Percentiles rank a stretch among this genome's conserved stretches.
Conservation (phyloP, 1,139 yeast species). For the Pichia norvegensis region DNA sequence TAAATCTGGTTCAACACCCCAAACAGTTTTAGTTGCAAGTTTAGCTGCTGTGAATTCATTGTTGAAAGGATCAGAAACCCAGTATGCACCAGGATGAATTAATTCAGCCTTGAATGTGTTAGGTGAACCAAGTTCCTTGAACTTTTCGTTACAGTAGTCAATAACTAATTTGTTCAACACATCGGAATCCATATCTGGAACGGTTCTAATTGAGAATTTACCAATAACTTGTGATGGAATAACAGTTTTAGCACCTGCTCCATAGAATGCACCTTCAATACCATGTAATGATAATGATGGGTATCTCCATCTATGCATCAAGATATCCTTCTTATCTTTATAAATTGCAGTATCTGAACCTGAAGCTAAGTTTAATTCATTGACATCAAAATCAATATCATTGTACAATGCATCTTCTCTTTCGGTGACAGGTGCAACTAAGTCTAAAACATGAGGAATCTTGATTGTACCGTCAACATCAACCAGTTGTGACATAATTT, state of each 20-base stretch:
- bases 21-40: conserved; percentile 86
- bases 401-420: conserved; percentile 75
- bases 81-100: conserved; percentile 90
- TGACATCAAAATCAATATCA: conserved; percentile 74
- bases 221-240: conserved; percentile 93
- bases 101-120: conserved; percentile 67
- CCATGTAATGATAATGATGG: conserved; percentile 96
- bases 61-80: conserved; percentile 93
- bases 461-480: conserved; percentile 72
- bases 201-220: conserved; percentile 94
- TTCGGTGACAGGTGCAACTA: conserved; percentile 90
- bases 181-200: conserved; percentile 79
- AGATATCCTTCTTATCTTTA: conserved; percentile 68
- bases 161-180: conserved; percentile 74
- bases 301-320: conserved; percentile 98
- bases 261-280: conserved; percentile 93
- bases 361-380: conserved; percentile 78
- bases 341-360: conserved; percentile 82
- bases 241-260: conserved; percentile 95
- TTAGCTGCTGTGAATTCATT: conserved; percentile 91
- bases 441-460: conserved; percentile 82
- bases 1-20: conserved; percentile 91
- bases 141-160: conserved; percentile 58
- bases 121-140: conserved; percentile 63
- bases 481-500: conserved; percentile 69